phyloP scores from a whole-genome alignment of 2,329 filamentous ascomycete species.

The Alternaria sp. region DNA sequence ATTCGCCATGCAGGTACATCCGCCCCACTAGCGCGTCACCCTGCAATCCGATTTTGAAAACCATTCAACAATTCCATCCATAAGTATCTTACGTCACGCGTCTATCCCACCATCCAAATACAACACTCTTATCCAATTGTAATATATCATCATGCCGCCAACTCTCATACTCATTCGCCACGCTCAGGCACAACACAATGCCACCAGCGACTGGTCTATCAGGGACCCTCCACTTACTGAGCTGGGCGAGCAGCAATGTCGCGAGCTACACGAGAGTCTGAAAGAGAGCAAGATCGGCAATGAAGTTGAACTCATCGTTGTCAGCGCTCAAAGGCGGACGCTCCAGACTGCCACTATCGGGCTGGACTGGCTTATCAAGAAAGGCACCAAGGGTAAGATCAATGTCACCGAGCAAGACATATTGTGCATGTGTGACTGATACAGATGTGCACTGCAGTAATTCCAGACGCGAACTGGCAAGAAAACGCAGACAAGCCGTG shows the following conservation, averaged over 20 bases:
- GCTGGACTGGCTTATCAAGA: slow-evolving; percentile 63
- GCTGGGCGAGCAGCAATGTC: slow-evolving; percentile 51
- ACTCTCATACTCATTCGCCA: slow-evolving; percentile 55
- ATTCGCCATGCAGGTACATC: slow-evolving; percentile 15
- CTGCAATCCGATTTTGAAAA: slow-evolving; percentile 7
- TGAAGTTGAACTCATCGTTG: slow-evolving; percentile 62
- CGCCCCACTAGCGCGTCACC: slow-evolving; percentile 23
- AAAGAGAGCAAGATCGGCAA: slow-evolving; percentile 46
- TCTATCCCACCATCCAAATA: not conserved
- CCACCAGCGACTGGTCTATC: slow-evolving; percentile 49
- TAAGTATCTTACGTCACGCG: not conserved
- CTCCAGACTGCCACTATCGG: slow-evolving; percentile 67
- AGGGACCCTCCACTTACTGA: slow-evolving; percentile 52
- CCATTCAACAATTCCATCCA: slow-evolving; percentile 1
- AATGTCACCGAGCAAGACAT: not conserved
- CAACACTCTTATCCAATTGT: not conserved
- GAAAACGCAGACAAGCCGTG: slow-evolving; percentile 61
- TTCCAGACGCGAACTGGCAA: slow-evolving; percentile 70
- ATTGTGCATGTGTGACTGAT: not conserved
- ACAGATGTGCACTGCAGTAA: slow-evolving; percentile 40
- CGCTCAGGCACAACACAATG: slow-evolving; percentile 55
- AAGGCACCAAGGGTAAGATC: slow-evolving; percentile 47
- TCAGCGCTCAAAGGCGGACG: slow-evolving; percentile 70
- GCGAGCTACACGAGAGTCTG: slow-evolving; percentile 48
- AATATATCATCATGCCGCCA: slow-evolving; percentile 47